Evolutionary conservation across 768 basidiomycete genomes (phyloP), one percentile per base, ranked within the genome.

Genomic region (Leccinum broughii): DNA sequence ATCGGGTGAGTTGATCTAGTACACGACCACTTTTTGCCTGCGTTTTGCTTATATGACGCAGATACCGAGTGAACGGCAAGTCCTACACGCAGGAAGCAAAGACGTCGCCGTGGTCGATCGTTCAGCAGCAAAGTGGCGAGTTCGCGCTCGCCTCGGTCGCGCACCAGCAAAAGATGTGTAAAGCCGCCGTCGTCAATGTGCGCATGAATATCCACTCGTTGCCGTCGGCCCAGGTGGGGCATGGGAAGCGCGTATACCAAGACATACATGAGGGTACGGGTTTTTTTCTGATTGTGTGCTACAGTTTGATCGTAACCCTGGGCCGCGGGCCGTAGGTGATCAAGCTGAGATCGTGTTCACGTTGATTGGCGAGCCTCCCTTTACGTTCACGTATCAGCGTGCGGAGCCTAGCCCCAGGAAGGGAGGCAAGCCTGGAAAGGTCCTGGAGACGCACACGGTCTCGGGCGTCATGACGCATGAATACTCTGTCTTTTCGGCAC

Each of bases 311-410:
- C 30, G 51, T 22, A 39, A 35, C 1, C 11, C 13, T 56, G 56
- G 56, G 57, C 59, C n/a, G n/a, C n/a, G n/a, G n/a, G n/a, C 44
- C 32, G 13, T 63, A 92, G 91, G 92, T 57, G 92, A 94, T 69
- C 90, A 97, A 78, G 95, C 96, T 17, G 92, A 95, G 74, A 97
- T 99, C 60, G 76, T 89, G 46, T 98, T 99, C 74, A 87, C 88
- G 3, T 83, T 99, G 56, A 80, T 88, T 34, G 97, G 97, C 50
- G 90, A 92, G 70, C 90, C 97, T 17, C 97, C 97, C 0, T 99
- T 98, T 77, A 89, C 95, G 1, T 98, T 99, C 76, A 95, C 94
- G 0, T 95, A 95, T 75, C 92, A 94, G 72, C 85, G 93, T 51
- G 83, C 92, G 2, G 92, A 93, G 73, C 81, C 86, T 20, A 81